Conservation (phyloP, 805 yeast genomes). For the Candida maltosa region DNA sequence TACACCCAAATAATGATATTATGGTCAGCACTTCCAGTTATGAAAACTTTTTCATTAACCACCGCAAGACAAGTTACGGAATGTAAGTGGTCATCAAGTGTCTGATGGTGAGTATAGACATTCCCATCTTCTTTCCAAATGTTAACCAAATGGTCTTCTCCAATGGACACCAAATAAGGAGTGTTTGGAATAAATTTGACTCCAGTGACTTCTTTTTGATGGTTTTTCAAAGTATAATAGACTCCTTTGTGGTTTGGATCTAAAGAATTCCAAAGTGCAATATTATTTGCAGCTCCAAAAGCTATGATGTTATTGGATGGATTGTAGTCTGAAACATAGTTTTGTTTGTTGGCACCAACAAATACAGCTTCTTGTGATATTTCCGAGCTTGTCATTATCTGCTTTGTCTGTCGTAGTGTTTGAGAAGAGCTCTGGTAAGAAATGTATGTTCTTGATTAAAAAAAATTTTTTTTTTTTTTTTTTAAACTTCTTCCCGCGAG, state of each 20-base stretch:
- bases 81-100: slow-evolving; percentile 38
- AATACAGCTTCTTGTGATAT: slow-evolving; percentile 52
- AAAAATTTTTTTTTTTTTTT: too few species aligned
- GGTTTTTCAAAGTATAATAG: slow-evolving; percentile 55
- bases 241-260: slow-evolving; percentile 43
- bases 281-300: slow-evolving; percentile 63
- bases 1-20: slow-evolving; percentile 49
- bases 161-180: slow-evolving; percentile 51
- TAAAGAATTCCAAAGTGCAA: slow-evolving; percentile 71
- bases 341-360: slow-evolving; percentile 70
- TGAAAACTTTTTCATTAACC: slow-evolving; percentile 34
- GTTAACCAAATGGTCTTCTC: slow-evolving; percentile 62
- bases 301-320: slow-evolving; percentile 45
- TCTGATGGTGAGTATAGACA: slow-evolving; percentile 26
- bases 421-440: too few species aligned
- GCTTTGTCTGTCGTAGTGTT: background rate
- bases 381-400: background rate
- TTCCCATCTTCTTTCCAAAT: slow-evolving; percentile 48
- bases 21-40: slow-evolving; percentile 67
- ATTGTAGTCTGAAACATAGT: slow-evolving; percentile 55
- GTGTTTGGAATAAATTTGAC: slow-evolving; percentile 51
- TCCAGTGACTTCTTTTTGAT: slow-evolving; percentile 60
- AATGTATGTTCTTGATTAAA: too few species aligned
- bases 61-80: slow-evolving; percentile 58
- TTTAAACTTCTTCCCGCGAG: too few species aligned